These are phyloP conservation scores for Glycine latifolia DNA, from an alignment of 306 rosid genomes.

Conservation along the genomic window DNA sequence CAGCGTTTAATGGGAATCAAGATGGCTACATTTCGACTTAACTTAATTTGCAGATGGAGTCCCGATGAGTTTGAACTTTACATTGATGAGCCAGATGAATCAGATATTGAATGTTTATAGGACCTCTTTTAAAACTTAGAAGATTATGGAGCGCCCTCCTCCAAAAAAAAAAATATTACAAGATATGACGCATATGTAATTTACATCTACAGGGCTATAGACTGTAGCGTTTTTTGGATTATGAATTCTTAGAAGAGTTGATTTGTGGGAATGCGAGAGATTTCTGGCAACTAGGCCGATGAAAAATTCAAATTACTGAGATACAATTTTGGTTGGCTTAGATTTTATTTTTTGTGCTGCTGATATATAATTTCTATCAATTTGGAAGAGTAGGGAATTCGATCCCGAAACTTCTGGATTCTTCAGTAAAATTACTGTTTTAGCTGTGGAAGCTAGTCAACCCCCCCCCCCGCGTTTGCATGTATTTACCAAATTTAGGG, in stretches of 20 bases:
- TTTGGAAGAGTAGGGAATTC: not conserved
- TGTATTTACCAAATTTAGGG: not conserved
- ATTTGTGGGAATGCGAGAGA: slow-evolving; percentile 14
- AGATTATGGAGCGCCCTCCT: not conserved
- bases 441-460: too few relatives aligned
- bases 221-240: not conserved
- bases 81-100: slow-evolving; percentile 71
- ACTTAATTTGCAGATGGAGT: slow-evolving; percentile 85
- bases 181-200: not conserved
- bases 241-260: slow-evolving; percentile 29
- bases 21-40: slow-evolving; percentile 83
- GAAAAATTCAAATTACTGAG: not conserved
- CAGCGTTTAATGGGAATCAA: slow-evolving; percentile 84
- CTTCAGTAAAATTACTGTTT: too few relatives aligned
- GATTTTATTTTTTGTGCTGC: too few relatives aligned
- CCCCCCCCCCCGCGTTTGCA: too few relatives aligned
- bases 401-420: too few relatives aligned
- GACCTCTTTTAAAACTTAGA: not conserved
- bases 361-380: not conserved
- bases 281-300: slow-evolving; percentile 8
- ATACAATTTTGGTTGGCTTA: slow-evolving; percentile 5
- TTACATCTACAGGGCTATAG: not conserved
- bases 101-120: slow-evolving; percentile 74
- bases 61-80: slow-evolving; percentile 76
- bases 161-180: slow-evolving; percentile 9